phyloP scores from a whole-genome alignment of 2,329 filamentous ascomycete genomes.

The Ophiognomonia clavigignenti-juglandacearum region DNA sequence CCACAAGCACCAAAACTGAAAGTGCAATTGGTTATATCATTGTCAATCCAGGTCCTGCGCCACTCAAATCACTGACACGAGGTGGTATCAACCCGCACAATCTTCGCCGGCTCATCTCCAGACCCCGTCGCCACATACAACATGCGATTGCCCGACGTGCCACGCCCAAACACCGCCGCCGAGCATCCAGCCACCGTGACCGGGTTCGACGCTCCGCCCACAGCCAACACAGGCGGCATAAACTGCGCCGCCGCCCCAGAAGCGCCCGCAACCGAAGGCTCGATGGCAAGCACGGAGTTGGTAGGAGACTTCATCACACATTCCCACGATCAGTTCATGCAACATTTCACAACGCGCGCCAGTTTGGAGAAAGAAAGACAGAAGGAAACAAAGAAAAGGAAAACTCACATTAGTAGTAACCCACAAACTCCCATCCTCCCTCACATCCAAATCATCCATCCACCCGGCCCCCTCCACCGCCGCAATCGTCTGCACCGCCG shows the following conservation, averaged over 20 bases:
- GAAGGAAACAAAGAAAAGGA: too few relatives aligned
- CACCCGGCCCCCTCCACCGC: background rate
- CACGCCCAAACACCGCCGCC: constrained; percentile 1
- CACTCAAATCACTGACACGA: background rate
- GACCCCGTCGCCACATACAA: constrained; percentile 1
- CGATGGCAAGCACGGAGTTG: constrained; percentile 1
- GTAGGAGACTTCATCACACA: background rate
- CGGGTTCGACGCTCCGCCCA: background rate
- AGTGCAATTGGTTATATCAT: too few relatives aligned
- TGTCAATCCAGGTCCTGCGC: too few relatives aligned
- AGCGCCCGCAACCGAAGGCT: background rate
- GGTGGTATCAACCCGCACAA: constrained; percentile 3
- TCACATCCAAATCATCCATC: constrained; percentile 9
- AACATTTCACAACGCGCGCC: background rate
- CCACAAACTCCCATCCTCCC: constrained; percentile 5
- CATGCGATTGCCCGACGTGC: background rate
- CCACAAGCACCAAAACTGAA: background rate
- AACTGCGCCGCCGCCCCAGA: constrained; percentile 2
- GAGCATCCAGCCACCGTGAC: background rate
- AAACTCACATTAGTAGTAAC: constrained; percentile 6
- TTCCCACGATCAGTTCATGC: background rate
- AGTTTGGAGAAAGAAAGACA: too few relatives aligned
- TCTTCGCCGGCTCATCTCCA: constrained; percentile 2
- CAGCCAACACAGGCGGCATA: background rate
- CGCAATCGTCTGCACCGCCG: constrained; percentile 5